Evolutionary conservation across 805 yeast species (phyloP), one percentile per base, ranked within the genome.

Genomic region (Wilhelminamyces savonicus): DNA sequence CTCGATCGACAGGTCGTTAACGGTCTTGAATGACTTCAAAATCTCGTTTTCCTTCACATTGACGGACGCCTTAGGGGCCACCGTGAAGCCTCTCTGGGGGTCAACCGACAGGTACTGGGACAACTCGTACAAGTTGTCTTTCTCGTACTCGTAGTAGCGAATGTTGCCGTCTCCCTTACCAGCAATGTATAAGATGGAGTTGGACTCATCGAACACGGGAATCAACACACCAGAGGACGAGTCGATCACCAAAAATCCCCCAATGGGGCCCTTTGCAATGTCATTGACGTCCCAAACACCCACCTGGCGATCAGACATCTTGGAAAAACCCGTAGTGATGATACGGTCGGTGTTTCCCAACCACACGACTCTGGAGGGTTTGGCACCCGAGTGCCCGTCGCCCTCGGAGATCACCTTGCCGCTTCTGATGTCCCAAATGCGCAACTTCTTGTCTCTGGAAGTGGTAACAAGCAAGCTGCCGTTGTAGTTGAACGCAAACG

Each of bases 121-220:
- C 36, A 92, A 62, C 44, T 82, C 85, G 57, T 69, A 78, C 32
- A 92, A 67, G 47, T 78, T 82, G 48, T 90, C 97, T 46, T 83
- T 76, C 38, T 78, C 86, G 55, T 74, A 86, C 64, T 92, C 98
- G 52, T 66, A 92, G 61, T 90, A 90, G 50, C 96, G 83, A 48
- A 92, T 85, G 55, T 90, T 92, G 46, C 97, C 97, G 56, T 92
- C 98, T 56, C 97, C 97, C 58, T 92, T 90, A 44, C 98, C 99
- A 19, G 95, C 97, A 37, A 92, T 64, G 50, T 82, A 92, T 36
- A 92, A 67, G 35, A 88, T 75, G 32, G 78, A 75, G 26, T 83
- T 87, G 21, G 82, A 72, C 16, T 76, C 82, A 52, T 92, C 99
- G 52, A 63, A 92, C 47, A 82, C 74, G 17, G 98, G 98, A 74